phyloP scores from a whole-genome alignment of 2,329 filamentous ascomycete genomes.

The Aaosphaeria pasadenensis region DNA sequence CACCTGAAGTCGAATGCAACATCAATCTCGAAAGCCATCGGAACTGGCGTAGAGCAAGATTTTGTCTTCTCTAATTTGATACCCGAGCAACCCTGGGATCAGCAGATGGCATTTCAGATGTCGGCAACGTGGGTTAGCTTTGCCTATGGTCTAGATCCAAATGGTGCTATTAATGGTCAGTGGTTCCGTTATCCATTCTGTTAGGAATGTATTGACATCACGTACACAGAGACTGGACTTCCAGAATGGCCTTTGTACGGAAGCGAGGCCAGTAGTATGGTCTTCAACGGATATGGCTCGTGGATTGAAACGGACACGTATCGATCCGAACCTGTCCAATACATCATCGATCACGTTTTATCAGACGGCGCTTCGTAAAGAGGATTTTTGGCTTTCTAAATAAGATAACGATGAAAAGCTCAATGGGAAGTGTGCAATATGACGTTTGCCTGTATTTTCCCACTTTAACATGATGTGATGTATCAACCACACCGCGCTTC shows the following conservation, averaged over 20 bases:
- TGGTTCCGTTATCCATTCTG: neutral
- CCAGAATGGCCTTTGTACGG: neutral
- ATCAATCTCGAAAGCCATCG: neutral
- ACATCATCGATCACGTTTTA: neutral
- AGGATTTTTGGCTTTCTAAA: too few species aligned
- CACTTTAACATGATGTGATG: too few species aligned
- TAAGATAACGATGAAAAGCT: too few species aligned
- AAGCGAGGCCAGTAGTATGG: neutral
- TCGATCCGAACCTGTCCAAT: neutral
- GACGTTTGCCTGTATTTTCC: too few species aligned
- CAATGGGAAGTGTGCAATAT: too few species aligned
- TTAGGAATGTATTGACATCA: neutral
- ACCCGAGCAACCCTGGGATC: neutral
- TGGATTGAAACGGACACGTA: neutral
- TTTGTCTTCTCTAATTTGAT: neutral
- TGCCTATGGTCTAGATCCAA: neutral
- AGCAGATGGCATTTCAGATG: neutral
- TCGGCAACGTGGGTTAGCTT: neutral
- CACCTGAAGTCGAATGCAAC: neutral
- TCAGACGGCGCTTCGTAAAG: neutral
- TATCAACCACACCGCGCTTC: neutral
- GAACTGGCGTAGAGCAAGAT: neutral
- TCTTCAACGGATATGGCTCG: neutral
- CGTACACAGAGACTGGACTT: neutral
- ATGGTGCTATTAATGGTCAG: neutral